A percentile compares a stretch with the other conserved stretches of the same genome.
Conservation (phyloP, 768 basidiomycete genomes). For the Coprinopsis sp. region DNA sequence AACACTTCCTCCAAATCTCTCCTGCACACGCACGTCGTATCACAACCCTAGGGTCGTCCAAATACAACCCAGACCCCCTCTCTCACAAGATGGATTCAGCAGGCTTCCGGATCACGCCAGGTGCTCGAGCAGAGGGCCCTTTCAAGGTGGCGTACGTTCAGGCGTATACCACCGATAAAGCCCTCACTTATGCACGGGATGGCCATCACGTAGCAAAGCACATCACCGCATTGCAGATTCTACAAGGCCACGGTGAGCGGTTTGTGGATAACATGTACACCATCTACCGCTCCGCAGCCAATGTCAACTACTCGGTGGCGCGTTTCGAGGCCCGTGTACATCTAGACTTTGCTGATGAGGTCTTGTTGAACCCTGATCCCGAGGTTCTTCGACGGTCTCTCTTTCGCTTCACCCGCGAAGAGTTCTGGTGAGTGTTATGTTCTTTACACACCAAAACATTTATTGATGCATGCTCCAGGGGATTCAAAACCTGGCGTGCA, state of each 20-base stretch:
- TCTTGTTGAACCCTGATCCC: neutral
- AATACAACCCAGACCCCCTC: conserved; percentile 13
- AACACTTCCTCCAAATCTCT: neutral
- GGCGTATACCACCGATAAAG: conserved; percentile 17
- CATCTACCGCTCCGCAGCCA: neutral
- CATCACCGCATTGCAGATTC: neutral
- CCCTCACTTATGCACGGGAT: conserved; percentile 7
- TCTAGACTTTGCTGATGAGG: neutral
- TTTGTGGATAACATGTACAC: neutral
- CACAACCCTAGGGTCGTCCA: neutral
- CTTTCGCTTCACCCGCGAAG: neutral
- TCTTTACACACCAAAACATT: neutral
- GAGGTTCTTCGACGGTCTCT: neutral
- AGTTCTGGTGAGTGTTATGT: conserved; percentile 8
- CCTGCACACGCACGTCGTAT: conserved; percentile 1
- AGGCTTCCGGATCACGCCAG: conserved; percentile 13
- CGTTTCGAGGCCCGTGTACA: conserved; percentile 9
- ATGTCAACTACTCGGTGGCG: neutral
- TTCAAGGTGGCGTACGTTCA: conserved; percentile 11
- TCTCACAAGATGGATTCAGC: conserved; percentile 13
- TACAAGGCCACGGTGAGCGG: neutral
- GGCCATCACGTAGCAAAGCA: conserved; percentile 9
- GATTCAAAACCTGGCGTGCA: neutral
- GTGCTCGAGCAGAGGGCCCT: conserved; percentile 2
- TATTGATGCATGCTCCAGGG: neutral